Evolutionary conservation across 2,329 filamentous ascomycete genomes (phyloP), one percentile per base, ranked within the genome.

Genomic region (Arthrinium puccinioides): DNA sequence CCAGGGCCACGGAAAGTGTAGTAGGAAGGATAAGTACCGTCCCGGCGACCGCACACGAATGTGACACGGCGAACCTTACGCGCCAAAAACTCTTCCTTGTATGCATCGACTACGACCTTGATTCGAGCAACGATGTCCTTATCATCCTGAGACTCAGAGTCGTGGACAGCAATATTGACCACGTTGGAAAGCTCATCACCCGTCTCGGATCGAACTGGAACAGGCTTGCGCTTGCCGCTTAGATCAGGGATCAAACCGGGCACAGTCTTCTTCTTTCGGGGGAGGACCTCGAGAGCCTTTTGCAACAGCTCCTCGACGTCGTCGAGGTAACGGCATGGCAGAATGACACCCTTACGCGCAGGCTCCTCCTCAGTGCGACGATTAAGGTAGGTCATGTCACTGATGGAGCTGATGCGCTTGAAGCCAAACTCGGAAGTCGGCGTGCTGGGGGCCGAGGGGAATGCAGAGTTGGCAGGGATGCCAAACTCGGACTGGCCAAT

Each of bases 1-100:
- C 71, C 67, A 20, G 92, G 90, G 6, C 90, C 90, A 59, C 92
- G 84, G 87, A 97, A 98, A 29, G 92, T 98, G 74, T 86, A 97
- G 76, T 98, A 97, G 32, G 87, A 88, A 16, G 90, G 92, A 62
- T 97, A 95, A 11, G 87, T 87, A 38, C 89, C 92, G 56, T 98
- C 87, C 57, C 82, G 87, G 69, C 87, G 87, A 39, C 92, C 92
- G 57, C 89, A 96, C 61, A 97, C 92, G 69, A 98, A 96, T 34
- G 89, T 96, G 39, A 98, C 67, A 49, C 92, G 86, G 47, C 92
- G 88, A 33, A 98, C 82, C 35, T 82, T 79, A 50, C 84, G 87
- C 37, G 81, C 70, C 19, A 89, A 66, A 18, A 98, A 74, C 52
- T 98, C 92, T 2, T 85, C 77, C 70, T 86, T 90, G 74, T 82